Evolutionary conservation across 345 rosid species (phyloP), one percentile per base, ranked within the genome.

Genomic region (Geranium brycei): DNA sequence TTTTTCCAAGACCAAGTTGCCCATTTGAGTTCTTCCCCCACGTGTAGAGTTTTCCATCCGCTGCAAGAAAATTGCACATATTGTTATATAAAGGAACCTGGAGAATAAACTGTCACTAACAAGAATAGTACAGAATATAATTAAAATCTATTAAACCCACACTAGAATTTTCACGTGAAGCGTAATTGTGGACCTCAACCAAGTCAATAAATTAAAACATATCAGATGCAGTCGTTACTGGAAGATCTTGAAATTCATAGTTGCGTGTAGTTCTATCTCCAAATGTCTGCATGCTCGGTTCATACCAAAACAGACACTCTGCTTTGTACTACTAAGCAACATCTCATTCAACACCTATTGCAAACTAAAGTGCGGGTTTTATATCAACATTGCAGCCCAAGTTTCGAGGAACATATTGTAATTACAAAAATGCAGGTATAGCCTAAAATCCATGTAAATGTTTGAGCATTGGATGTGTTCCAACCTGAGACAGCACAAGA

Each of bases 11-110:
- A 62, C 98, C 98, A 69, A 92, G 91, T 79, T 92, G 98, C 67
- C 98, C 98, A 69, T 74, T 85, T 64, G 95, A 83, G 75, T 92
- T 92, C 76, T 80, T 83, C 66, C 98, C 96, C 98, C 96, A 92
- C 86, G 80, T 78, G 70, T 85, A 87, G 65, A 92, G 89, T 72
- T 89, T 90, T 32, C 96, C 96, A 75, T 86, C 90, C 67, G 66
- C 98, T 92, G 31, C 77, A 75, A 60, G 71, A 62, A 60, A 78
- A 19, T 31, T 17, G n/a, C 55, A 69, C n/a, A 47, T 12, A 58
- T 35, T 60, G 19, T 28, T 18, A 69, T 10, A 19, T 32, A 68
- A 64, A 62, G 69, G 56, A 38, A 19, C 66, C 11, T 17, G 14
- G 1, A 32, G 59, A 41, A 71, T 17, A 47, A 67, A 23, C 51